Evolutionary conservation across 2,329 filamentous ascomycete genomes (phyloP).

Genomic region (Xylaria sp.): DNA sequence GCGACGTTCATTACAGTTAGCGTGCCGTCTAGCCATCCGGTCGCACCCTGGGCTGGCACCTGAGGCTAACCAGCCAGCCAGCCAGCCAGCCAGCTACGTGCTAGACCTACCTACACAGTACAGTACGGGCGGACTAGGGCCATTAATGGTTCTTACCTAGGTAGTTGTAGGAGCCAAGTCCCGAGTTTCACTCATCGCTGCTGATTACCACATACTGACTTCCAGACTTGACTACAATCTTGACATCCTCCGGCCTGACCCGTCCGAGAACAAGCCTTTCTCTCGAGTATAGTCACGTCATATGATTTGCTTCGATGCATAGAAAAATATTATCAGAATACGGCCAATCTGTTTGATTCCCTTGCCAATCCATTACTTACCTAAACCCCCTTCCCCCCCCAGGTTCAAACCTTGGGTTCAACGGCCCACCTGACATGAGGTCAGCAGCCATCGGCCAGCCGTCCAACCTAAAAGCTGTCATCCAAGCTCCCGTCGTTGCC

Average conservation of each 20-base stretch:
- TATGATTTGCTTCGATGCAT: conserved; percentile 18
- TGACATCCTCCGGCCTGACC: conserved; percentile 12
- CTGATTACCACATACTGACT: conserved; percentile 1
- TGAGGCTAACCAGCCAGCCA: not conserved
- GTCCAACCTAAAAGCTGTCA: conserved; percentile 25
- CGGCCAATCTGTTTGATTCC: conserved; percentile 1
- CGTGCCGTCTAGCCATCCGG: not conserved
- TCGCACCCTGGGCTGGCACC: not conserved
- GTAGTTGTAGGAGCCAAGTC: not conserved
- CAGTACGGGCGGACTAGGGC: too few relatives aligned
- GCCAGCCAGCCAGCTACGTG: too few relatives aligned
- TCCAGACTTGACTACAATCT: conserved; percentile 9
- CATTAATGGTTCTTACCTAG: too few relatives aligned
- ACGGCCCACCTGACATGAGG: conserved; percentile 31
- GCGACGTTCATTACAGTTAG: too few relatives aligned
- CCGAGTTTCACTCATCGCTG: not conserved
- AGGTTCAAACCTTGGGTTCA: conserved; percentile 14
- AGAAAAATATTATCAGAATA: conserved; percentile 17
- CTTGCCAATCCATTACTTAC: not conserved
- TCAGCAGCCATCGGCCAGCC: conserved; percentile 26
- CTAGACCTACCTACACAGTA: too few relatives aligned
- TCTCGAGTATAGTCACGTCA: conserved; percentile 6
- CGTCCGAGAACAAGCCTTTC: conserved; percentile 2
- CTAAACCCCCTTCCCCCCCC: not conserved
- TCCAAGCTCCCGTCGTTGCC: conserved; percentile 23